Conservation (phyloP, 139 green algal genomes). For the Volvox africanus region DNA sequence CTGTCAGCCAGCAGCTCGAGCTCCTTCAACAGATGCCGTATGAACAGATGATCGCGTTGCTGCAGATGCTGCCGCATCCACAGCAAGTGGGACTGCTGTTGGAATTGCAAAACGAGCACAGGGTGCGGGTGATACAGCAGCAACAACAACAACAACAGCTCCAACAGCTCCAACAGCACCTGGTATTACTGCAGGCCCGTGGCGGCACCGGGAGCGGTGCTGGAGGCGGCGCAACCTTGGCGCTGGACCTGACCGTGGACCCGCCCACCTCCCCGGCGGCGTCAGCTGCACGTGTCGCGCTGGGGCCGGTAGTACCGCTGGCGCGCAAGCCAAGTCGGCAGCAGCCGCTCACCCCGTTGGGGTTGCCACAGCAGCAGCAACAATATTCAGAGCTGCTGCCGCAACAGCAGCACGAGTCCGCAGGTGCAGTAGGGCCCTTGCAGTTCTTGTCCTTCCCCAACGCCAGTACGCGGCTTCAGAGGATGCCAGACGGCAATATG, state of each 20-base stretch:
- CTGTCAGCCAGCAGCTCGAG: slow-evolving; percentile 14
- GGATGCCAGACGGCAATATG: neutral
- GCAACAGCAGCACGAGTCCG: neutral
- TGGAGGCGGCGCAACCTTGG: neutral
- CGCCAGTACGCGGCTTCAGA: neutral
- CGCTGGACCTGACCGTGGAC: neutral
- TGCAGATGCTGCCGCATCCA: slow-evolving; percentile 17
- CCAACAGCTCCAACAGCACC: neutral
- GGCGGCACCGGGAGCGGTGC: neutral
- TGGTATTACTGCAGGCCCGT: neutral
- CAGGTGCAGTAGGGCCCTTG: neutral
- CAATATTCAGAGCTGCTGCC: neutral
- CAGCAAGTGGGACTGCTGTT: slow-evolving; percentile 37
- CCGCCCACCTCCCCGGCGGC: neutral
- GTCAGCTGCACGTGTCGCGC: neutral
- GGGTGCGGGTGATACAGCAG: neutral
- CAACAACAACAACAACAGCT: neutral
- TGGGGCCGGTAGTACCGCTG: neutral
- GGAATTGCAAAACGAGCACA: slow-evolving; percentile 29
- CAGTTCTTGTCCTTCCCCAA: neutral
- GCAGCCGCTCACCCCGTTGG: neutral
- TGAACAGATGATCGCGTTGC: slow-evolving; percentile 23
- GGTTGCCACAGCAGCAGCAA: neutral
- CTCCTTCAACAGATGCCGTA: slow-evolving; percentile 30
- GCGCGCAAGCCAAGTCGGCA: neutral